A percentile compares a stretch with the other conserved stretches of the same genome.
phyloP scores from a whole-genome alignment of 805 yeast genomes.

The Hanseniaspora lachancei region DNA sequence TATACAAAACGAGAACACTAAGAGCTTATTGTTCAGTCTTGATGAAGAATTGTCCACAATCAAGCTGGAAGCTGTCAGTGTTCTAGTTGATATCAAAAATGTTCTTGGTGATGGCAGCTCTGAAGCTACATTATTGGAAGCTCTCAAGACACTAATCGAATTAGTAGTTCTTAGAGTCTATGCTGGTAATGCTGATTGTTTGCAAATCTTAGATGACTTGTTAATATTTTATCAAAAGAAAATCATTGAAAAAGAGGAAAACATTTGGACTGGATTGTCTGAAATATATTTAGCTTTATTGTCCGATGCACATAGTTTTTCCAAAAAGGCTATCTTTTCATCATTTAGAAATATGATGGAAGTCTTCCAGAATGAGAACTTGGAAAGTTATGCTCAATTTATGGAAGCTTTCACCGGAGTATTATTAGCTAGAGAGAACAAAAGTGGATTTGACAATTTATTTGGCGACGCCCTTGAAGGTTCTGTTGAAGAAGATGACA shows the following conservation, averaged over 20 bases:
- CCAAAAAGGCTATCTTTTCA: constrained; percentile 31
- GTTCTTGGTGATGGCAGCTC: neutral
- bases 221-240: constrained; percentile 37
- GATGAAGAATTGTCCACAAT: constrained; percentile 46
- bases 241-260: constrained; percentile 27
- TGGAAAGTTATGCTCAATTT: constrained; percentile 46
- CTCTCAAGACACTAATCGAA: constrained; percentile 67
- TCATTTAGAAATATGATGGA: neutral
- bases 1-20: constrained; percentile 20
- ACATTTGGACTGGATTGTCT: constrained; percentile 35
- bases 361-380: constrained; percentile 36
- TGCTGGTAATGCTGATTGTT: constrained; percentile 63
- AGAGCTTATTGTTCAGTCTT: constrained; percentile 30
- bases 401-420: constrained; percentile 42
- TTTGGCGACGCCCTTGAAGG: constrained; percentile 42
- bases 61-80: constrained; percentile 36
- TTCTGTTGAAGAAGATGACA: constrained; percentile 28
- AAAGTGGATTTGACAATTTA: constrained; percentile 62
- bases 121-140: constrained; percentile 30
- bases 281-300: constrained; percentile 48
- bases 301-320: constrained; percentile 43
- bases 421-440: constrained; percentile 56
- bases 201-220: constrained; percentile 60
- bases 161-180: constrained; percentile 66
- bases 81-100: constrained; percentile 32